These are phyloP conservation scores for Neurospora africana DNA, from an alignment of 495 filamentous ascomycete species.

Conservation along the genomic window DNA sequence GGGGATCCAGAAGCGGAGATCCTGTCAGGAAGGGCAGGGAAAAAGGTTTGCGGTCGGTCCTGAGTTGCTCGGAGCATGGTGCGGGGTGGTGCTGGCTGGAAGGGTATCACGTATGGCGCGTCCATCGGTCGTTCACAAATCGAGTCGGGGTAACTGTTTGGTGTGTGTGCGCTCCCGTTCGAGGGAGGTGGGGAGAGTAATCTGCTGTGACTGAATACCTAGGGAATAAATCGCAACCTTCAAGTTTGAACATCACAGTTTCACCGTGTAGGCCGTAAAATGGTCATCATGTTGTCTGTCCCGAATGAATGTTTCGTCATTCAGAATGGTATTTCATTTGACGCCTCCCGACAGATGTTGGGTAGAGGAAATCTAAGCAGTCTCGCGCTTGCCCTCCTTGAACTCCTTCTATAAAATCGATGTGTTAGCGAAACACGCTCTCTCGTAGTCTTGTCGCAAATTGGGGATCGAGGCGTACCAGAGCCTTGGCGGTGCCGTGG, in stretches of 20 bases:
- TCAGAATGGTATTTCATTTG: conserved; percentile 21
- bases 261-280: background rate
- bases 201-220: background rate
- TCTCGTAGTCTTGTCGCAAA: background rate
- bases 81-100: background rate
- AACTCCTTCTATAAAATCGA: conserved; percentile 86
- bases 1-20: background rate
- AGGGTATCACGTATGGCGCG: background rate
- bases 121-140: background rate
- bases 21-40: background rate
- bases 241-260: background rate
- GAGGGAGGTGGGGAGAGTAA: background rate
- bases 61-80: background rate
- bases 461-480: conserved; percentile 53
- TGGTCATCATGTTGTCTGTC: background rate
- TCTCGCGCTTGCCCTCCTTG: conserved; percentile 90
- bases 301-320: conserved; percentile 8
- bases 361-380: conserved; percentile 53
- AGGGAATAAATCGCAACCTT: background rate
- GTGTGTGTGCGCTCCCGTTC: background rate
- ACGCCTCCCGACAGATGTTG: conserved; percentile 9
- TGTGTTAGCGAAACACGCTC: conserved; percentile 32
- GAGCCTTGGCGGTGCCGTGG: conserved; percentile 92
- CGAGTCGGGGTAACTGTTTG: background rate
- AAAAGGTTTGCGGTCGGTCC: background rate